Evolutionary conservation across 805 yeast genomes (phyloP).

Genomic region (Myxozyma neotropica): DNA sequence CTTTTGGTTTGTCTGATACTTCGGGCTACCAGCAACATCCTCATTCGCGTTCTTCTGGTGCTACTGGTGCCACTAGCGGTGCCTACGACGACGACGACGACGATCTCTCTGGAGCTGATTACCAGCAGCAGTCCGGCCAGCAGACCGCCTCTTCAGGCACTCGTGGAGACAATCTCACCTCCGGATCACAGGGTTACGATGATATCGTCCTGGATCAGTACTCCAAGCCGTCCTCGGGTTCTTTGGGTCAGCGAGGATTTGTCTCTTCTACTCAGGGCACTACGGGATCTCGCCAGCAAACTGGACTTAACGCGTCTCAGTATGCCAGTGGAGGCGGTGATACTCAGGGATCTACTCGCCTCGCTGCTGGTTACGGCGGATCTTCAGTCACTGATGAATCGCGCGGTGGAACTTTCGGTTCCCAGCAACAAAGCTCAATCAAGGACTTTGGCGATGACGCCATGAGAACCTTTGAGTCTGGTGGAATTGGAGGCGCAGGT

Average conservation of each 20-base stretch:
- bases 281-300: neutral
- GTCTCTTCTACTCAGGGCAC: too few relatives aligned
- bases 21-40: neutral
- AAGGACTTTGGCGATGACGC: neutral
- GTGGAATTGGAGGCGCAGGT: slow-evolving; percentile 1
- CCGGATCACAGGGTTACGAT: too few relatives aligned
- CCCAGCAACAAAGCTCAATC: slow-evolving; percentile 1
- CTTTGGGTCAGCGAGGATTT: neutral
- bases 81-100: too few relatives aligned
- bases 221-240: too few relatives aligned
- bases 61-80: neutral
- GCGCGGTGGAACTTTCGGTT: neutral
- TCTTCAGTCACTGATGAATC: neutral
- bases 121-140: too few relatives aligned
- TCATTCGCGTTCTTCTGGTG: too few relatives aligned
- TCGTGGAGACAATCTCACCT: too few relatives aligned
- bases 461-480: neutral
- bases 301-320: neutral
- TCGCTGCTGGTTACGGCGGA: slow-evolving; percentile 2
- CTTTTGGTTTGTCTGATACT: too few relatives aligned
- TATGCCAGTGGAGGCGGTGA: slow-evolving; percentile 5
- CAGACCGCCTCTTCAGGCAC: too few relatives aligned
- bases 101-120: too few relatives aligned
- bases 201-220: too few relatives aligned
- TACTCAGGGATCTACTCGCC: slow-evolving; percentile 4